These are phyloP conservation scores for Flaveria robusta DNA, from an alignment of 129 eudicot genomes.

Conservation along the genomic window DNA sequence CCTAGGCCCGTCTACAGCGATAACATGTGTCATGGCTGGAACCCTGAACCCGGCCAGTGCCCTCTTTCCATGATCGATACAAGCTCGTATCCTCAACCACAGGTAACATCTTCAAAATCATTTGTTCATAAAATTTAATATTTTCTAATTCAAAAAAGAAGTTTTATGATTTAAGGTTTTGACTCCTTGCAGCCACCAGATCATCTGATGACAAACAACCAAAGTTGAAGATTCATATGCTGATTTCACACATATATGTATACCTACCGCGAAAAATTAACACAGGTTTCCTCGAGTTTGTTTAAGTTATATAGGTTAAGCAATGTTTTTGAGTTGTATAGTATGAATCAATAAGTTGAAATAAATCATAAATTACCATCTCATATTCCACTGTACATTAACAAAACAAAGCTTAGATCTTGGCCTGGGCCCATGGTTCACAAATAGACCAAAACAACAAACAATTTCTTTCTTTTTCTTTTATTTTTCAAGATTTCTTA, in stretches of 20 bases:
- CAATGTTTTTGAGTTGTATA: constrained; percentile 19
- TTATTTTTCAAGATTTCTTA: constrained; percentile 18
- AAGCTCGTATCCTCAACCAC: constrained; percentile 51
- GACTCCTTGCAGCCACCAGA: constrained; percentile 51
- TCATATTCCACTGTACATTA: constrained; percentile 58
- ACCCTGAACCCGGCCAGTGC: constrained; percentile 53
- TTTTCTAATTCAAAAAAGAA: background rate
- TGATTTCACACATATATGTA: constrained; percentile 10
- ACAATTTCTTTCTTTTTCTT: background rate
- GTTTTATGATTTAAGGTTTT: constrained; percentile 9
- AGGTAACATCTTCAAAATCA: constrained; percentile 34
- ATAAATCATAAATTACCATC: constrained; percentile 40
- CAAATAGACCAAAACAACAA: constrained; percentile 33
- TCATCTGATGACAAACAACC: constrained; percentile 34
- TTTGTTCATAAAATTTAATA: background rate
- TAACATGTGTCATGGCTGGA: constrained; percentile 49
- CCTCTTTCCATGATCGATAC: constrained; percentile 50
- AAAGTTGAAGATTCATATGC: constrained; percentile 11
- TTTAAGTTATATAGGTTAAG: background rate
- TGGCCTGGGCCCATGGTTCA: constrained; percentile 31
- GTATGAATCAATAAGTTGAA: constrained; percentile 30
- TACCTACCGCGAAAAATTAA: background rate
- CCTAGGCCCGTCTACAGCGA: constrained; percentile 52
- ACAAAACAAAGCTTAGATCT: constrained; percentile 32
- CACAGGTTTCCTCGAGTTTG: constrained; percentile 1